Evolutionary conservation across 2,329 filamentous ascomycete genomes (phyloP), one percentile per base, ranked within the genome.

Genomic region (Pseudopyricularia javanii): DNA sequence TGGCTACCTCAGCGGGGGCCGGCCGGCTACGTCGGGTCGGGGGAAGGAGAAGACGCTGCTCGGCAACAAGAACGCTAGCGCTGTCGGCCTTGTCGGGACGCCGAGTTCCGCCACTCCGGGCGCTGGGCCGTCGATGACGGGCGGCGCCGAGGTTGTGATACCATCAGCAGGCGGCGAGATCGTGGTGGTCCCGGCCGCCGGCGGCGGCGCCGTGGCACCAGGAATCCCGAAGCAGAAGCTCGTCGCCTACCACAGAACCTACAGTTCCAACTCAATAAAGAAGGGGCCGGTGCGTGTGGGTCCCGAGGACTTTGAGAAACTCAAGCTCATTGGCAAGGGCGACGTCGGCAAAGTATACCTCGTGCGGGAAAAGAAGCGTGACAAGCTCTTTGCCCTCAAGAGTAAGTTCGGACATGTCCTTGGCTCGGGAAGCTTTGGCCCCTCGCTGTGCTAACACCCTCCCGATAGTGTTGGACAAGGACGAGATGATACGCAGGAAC

Each of bases 401-500:
- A 91, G 91, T 96, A 68, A 60, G 76, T 67, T 15, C 26, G 49
- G 37, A 4, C 17, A 0, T 22, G 22, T 12, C 14, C 11, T 4
- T 30, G 22, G 28, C 34, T 52, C 3, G 34, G 7, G 1, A n/a
- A 8, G 4, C n/a, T 12, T 14, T 5, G 8, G 7, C 17, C 22
- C 26, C 5, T 35, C 17, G 32, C 51, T 30, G n/a, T 54, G 28
- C 45, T 52, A 45, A 53, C 50, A n/a, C 24, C 17, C 22, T 47
- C 22, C 32, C 49, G 33, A 7, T 64, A 97, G 93, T 98, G 6
- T 68, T 98, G 69, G 97, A 91, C 78, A 98, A 98, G 72, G 96
- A 97, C 75, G 93, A 98, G 70, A 98, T 98, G 93, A 98, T 98
- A 70, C 98, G 98, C 75, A 86, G 93, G 54, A 98, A 98, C 76